Base-by-base conservation (phyloP, 768 basidiomycete genomes). In the Tricholoma sp. region DNA sequence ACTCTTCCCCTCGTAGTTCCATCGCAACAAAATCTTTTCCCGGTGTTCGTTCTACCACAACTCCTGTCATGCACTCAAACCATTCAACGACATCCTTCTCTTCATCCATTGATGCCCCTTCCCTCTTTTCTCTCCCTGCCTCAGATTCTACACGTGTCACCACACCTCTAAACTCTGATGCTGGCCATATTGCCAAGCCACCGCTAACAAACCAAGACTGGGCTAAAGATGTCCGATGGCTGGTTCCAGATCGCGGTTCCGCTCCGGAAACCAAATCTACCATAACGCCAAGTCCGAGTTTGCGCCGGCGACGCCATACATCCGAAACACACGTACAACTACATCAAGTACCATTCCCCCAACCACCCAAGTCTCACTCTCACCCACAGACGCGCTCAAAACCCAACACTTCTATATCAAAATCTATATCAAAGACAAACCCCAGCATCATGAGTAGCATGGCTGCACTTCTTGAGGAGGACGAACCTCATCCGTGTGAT, bases 211-310 rank as follows among this genome's bases (percentile, higher is more conserved):
- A 32, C 35, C 35, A 14, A 50, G 81, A 86, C 61, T 89, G 85
- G 88, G 79, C 83, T 11, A 81, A 78, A 59, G 86, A 89, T 51
- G 80, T 86, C 16, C 78, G 83, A 32, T 87, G 83, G 83, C 80
- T 89, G 29, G 79, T 52, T 66, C 80, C 37, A 66, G 47, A 50
- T 50, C 47, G 24, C 29, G n/a, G 29, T 49, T 70, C 34, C 53
- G 54, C 34, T 27, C 21, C 53, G 37, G 50, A 60, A 35, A 52
- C 57, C 16, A 55, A 55, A 59, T 56, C 68, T 7, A 68, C 64
- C 14, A 63, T 64, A 31, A 64, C 69, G 14, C 61, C 64, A 8
- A 46, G 46, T 16, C 56, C 27, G 51, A 31, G 8, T 31, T 8
- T 9, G 3, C 54, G 14, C 29, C 19, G 43, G 22, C 21, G 29